These are phyloP conservation scores for Gentiana straminea DNA, from an alignment of 257 asterid species.

Conservation along the genomic window DNA sequence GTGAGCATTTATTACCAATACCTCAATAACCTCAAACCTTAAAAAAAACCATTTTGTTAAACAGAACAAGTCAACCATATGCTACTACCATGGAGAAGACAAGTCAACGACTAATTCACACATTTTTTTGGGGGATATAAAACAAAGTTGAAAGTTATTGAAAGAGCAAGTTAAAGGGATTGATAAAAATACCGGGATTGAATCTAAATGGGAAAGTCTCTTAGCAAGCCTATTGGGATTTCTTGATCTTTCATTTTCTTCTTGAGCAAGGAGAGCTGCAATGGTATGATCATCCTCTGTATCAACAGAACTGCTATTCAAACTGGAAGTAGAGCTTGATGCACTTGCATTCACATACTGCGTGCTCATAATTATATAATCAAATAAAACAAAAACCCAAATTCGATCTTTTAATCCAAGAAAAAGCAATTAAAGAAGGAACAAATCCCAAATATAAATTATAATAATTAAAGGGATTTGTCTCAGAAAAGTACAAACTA, in stretches of 20 bases:
- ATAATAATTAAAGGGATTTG: too few relatives aligned
- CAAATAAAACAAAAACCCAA: too few relatives aligned
- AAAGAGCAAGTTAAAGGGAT: too few relatives aligned
- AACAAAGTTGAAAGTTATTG: too few relatives aligned
- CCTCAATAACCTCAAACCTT: too few relatives aligned
- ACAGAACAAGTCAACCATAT: not conserved
- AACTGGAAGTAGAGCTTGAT: conserved; percentile 61
- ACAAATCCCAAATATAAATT: too few relatives aligned
- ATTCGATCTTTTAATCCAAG: too few relatives aligned
- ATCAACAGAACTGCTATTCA: conserved; percentile 67
- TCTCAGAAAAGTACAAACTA: too few relatives aligned
- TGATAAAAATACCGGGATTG: conserved; percentile 50
- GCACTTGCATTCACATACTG: conserved; percentile 31
- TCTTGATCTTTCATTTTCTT: conserved; percentile 24
- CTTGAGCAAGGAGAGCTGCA: conserved; percentile 67
- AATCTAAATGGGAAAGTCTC: conserved; percentile 87
- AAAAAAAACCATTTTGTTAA: not conserved
- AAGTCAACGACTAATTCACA: too few relatives aligned
- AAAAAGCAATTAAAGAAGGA: too few relatives aligned
- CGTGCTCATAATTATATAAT: conserved; percentile 24
- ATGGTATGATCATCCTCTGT: conserved; percentile 93
- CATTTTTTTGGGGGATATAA: too few relatives aligned
- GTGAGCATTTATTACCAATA: conserved; percentile 9
- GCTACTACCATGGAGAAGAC: too few relatives aligned
- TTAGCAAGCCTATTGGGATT: conserved; percentile 54